Conservation (phyloP, 139 green algal genomes). For the Pleodorina starrii region DNA sequence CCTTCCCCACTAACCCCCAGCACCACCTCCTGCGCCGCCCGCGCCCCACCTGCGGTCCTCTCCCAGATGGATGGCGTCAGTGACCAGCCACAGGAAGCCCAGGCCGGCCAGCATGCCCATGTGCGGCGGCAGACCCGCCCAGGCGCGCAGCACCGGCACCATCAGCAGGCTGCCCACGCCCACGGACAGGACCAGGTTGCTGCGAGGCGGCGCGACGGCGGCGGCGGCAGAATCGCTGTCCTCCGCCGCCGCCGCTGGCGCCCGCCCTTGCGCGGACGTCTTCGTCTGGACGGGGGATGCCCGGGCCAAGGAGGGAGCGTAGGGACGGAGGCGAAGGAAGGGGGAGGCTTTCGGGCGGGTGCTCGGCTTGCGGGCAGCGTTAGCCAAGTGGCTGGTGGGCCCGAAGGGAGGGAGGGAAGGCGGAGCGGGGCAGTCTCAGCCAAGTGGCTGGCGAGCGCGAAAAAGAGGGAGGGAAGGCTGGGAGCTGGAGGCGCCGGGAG, state of each 20-base stretch:
- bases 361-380: no score
- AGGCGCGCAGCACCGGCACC: constrained; percentile 79
- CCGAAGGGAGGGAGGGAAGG: no score
- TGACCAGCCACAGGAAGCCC: constrained; percentile 81
- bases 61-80: constrained; percentile 80
- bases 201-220: constrained; percentile 21
- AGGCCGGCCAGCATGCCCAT: constrained; percentile 83
- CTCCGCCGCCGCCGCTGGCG: neutral
- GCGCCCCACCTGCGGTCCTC: constrained; percentile 62
- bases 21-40: no score
- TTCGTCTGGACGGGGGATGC: no score
- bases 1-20: neutral
- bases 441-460: no score
- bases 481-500: no score
- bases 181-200: constrained; percentile 71
- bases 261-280: neutral
- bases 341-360: no score
- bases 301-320: no score
- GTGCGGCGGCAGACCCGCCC: constrained; percentile 80
- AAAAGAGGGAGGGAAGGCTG: no score
- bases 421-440: no score
- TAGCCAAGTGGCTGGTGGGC: no score
- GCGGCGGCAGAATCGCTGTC: neutral
- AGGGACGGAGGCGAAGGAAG: no score
- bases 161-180: constrained; percentile 76